Evolutionary conservation across 345 rosid genomes (phyloP), one percentile per base, ranked within the genome.

Genomic region (Linum tenue): DNA sequence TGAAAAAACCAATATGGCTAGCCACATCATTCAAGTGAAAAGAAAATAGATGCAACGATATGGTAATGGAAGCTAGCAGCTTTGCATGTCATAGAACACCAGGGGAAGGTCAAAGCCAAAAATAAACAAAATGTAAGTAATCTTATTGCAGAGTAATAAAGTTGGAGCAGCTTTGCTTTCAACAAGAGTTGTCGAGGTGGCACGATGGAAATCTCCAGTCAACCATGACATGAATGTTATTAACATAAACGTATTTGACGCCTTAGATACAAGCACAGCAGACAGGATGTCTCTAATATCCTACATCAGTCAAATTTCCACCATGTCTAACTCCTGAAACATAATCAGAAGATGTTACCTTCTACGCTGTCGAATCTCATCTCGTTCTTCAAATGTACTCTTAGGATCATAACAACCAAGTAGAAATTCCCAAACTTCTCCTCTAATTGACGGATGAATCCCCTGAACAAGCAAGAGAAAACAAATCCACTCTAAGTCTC

Each of bases 381-480:
- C 95, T 75, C 99, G 84, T 73, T 95, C 98, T 5, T 83, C 92
- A 44, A 83, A 95, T 60, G 98, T 83, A 69, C 99, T 95, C 75
- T 69, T 83, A 69, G 97, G 87, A 71, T 86, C 94, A 89, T 78
- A 95, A 79, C 99, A 95, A 35, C 90, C 92, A 63, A 95, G 96
- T 43, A 95, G 76, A 75, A 95, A 89, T 70, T 95, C 99, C 99
- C 98, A 95, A 15, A 95, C 99, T 86, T 95, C 99, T 71, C 95
- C 99, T 86, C 99, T 89, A 70, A 95, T 95, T 38, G 89, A 74
- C 71, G 99, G 99, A 85, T 95, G 98, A 63, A 95, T 77, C 63
- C 97, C 98, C 99, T 95, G 68, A 16, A 64, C 10, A 56, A 37
- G 44, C 58, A 17, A 50, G 39, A 36, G 48, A 36, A 59, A 58